Conservation (phyloP, 148 eudicot genomes). For the Chenopodium formosanum region DNA sequence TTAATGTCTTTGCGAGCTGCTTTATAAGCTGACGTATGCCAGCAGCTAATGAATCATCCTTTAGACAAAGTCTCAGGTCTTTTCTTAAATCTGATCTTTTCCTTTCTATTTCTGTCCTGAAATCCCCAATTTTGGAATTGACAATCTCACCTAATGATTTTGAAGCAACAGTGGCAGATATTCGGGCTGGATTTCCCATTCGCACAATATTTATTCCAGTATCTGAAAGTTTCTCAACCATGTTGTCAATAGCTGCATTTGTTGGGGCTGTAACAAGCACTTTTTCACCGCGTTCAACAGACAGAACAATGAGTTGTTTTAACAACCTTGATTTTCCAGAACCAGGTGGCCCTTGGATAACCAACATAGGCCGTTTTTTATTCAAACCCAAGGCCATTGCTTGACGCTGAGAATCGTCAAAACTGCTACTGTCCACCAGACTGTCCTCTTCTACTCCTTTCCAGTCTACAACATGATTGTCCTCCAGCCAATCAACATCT, state of each 20-base stretch:
- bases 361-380: conserved; percentile 65
- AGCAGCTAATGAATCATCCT: conserved; percentile 83
- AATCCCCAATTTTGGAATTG: conserved; percentile 49
- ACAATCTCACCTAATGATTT: conserved; percentile 73
- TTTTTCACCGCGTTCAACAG: conserved; percentile 69
- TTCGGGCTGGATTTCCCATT: conserved; percentile 79
- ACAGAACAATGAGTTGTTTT: conserved; percentile 51
- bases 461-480: conserved; percentile 59
- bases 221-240: conserved; percentile 78
- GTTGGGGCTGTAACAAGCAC: conserved; percentile 89
- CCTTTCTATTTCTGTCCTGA: conserved; percentile 59
- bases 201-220: conserved; percentile 62
- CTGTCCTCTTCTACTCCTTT: conserved; percentile 45
- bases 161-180: conserved; percentile 70
- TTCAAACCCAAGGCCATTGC: conserved; percentile 77
- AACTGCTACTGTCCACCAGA: conserved; percentile 25
- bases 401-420: conserved; percentile 58
- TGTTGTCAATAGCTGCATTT: conserved; percentile 87
- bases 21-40: conserved; percentile 91
- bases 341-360: conserved; percentile 86
- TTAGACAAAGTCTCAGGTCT: conserved; percentile 73
- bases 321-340: conserved; percentile 79
- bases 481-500: conserved; percentile 54
- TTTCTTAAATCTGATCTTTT: conserved; percentile 71
- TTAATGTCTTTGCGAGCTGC: conserved; percentile 68